Evolutionary conservation across 2,329 filamentous ascomycete species (phyloP), one percentile per base, ranked within the genome.

Genomic region (Metarhizium brunneum): DNA sequence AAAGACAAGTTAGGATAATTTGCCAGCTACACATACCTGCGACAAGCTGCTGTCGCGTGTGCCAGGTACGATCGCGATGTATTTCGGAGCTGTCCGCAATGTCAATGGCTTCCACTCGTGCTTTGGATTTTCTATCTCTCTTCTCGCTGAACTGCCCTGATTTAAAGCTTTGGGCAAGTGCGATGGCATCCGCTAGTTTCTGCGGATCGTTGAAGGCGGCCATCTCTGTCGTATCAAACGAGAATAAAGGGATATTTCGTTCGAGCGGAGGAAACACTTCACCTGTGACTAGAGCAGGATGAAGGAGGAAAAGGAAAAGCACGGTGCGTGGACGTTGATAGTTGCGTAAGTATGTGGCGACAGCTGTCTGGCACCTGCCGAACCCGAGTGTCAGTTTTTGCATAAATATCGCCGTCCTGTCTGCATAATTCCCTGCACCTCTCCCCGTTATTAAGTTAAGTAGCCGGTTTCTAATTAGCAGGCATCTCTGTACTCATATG

Each of bases 131-230:
- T 42, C 42, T 29, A 36, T 36, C 1, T 38, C 7, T 13, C 18
- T 20, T 48, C 16, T 50, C 43, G 5, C 58, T 61, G 3, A 25
- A 6, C 1, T 53, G 54, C 16, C 59, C 57, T 13, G 55, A 55
- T 43, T 62, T 64, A 54, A 71, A 71, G 43, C 58, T 61, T 2
- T 50, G 45, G 1, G 62, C 62, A 13, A 71, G 62, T 5, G 61
- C 66, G 16, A 56, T 56, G 14, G 69, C 69, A 10, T 59, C 68
- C 14, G 57, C 58, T 2, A 71, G 52, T 42, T 62, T 68, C 8
- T 60, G 58, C 0, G 58, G 29, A 25, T 70, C 64, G 8, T 60
- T 59, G 35, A 58, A 69, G 1, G 58, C 60, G 2, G 56, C 14
- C 25, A 55, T 49, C 20, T 53, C 56, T 62, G 61, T 64, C 47